Conservation (phyloP, 805 yeast species). For the Limtongia smithiae region DNA sequence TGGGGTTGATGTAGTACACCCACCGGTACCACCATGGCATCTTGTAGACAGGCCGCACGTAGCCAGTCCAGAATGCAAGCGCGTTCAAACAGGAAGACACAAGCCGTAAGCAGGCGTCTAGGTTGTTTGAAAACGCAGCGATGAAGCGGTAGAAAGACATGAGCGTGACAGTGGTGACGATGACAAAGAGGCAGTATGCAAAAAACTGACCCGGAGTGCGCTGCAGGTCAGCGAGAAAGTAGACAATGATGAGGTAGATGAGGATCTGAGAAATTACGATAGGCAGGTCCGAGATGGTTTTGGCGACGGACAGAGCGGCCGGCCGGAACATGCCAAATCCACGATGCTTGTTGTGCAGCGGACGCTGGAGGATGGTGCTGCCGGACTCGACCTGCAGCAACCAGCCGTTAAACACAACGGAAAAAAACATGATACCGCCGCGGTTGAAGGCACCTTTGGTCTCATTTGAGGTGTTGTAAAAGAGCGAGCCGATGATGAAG, state of each 20-base stretch:
- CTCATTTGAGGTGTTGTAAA: slow-evolving; percentile 44
- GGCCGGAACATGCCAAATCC: slow-evolving; percentile 58
- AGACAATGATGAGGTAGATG: slow-evolving; percentile 50
- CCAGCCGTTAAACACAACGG: slow-evolving; percentile 59
- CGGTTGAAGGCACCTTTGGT: slow-evolving; percentile 52
- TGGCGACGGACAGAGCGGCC: slow-evolving; percentile 61
- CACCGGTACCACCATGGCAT: slow-evolving; percentile 76
- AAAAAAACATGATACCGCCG: slow-evolving; percentile 53
- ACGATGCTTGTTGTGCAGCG: slow-evolving; percentile 61
- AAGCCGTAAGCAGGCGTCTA: slow-evolving; percentile 45
- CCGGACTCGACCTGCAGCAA: slow-evolving; percentile 55
- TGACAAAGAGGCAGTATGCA: slow-evolving; percentile 43
- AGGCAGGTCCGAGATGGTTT: slow-evolving; percentile 59
- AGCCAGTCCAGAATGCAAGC: slow-evolving; percentile 47
- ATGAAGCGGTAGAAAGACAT: slow-evolving; percentile 47
- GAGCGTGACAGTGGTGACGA: slow-evolving; percentile 43
- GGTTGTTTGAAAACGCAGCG: slow-evolving; percentile 36
- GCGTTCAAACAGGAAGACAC: slow-evolving; percentile 44
- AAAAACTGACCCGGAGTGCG: slow-evolving; percentile 55
- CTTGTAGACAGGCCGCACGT: slow-evolving; percentile 45
- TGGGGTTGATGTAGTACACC: slow-evolving; percentile 57
- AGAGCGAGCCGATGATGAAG: slow-evolving; percentile 52
- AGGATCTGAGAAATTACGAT: slow-evolving; percentile 44
- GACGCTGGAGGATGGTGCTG: slow-evolving; percentile 48
- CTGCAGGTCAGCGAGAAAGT: slow-evolving; percentile 54